Evolutionary conservation across 805 yeast species (phyloP).

Genomic region (Kazachstania viticola): DNA sequence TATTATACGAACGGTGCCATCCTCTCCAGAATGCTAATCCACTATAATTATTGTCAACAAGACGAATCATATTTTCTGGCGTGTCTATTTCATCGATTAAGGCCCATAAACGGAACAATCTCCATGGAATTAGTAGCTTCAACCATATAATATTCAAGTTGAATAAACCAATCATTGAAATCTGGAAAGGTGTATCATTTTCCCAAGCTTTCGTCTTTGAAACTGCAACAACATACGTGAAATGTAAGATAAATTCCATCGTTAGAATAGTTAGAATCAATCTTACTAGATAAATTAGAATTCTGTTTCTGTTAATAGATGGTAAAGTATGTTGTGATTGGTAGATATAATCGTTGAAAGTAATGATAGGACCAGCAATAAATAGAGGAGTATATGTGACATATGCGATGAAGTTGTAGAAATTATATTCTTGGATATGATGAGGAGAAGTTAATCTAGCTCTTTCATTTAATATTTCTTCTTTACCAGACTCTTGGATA

Average conservation of each 20-base stretch:
- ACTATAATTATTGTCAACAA: slow-evolving; percentile 88
- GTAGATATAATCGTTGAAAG: slow-evolving; percentile 81
- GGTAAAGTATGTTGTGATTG: slow-evolving; percentile 53
- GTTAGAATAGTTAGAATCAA: slow-evolving; percentile 62
- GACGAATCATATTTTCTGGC: slow-evolving; percentile 95
- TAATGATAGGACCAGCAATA: slow-evolving; percentile 89
- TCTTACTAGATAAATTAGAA: slow-evolving; percentile 51
- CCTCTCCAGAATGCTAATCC: slow-evolving; percentile 97
- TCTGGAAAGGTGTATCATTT: slow-evolving; percentile 81
- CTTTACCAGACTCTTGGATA: slow-evolving; percentile 8
- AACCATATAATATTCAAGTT: slow-evolving; percentile 88
- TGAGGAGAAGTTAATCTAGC: slow-evolving; percentile 56
- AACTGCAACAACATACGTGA: slow-evolving; percentile 85
- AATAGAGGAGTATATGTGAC: slow-evolving; percentile 77
- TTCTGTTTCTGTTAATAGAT: slow-evolving; percentile 45
- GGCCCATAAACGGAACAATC: slow-evolving; percentile 88
- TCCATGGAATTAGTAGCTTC: slow-evolving; percentile 89
- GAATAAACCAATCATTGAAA: slow-evolving; percentile 88
- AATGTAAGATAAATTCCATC: slow-evolving; percentile 86
- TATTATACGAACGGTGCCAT: slow-evolving; percentile 92
- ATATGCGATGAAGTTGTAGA: slow-evolving; percentile 64
- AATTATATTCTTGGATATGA: slow-evolving; percentile 45
- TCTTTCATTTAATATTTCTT: slow-evolving; percentile 38
- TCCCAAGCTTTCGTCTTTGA: slow-evolving; percentile 84
- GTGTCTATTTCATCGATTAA: slow-evolving; percentile 88